These are phyloP conservation scores for Phytophthora vignae DNA, from an alignment of 352 stramenopile genomes.

Conservation along the genomic window DNA sequence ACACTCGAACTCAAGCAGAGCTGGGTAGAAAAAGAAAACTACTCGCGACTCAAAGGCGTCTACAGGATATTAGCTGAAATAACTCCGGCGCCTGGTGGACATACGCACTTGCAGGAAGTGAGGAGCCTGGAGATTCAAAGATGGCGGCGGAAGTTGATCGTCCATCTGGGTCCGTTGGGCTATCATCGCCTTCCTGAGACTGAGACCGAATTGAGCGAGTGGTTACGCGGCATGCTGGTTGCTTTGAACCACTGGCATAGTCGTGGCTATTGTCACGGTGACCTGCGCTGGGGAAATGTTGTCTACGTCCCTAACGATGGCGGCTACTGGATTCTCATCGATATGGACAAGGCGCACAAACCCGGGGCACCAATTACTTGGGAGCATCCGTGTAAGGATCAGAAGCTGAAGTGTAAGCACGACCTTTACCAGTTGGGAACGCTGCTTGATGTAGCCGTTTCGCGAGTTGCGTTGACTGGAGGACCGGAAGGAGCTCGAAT, in stretches of 20 bases:
- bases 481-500: too few species aligned
- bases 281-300: background rate
- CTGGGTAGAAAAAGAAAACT: background rate
- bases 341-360: too few species aligned
- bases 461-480: too few species aligned
- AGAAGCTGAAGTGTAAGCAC: too few species aligned
- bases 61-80: background rate
- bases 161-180: background rate
- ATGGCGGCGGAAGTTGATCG: background rate
- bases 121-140: background rate
- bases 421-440: too few species aligned
- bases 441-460: too few species aligned
- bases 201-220: background rate
- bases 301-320: background rate
- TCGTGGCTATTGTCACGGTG: background rate
- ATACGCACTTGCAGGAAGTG: background rate
- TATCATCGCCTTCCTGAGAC: conserved; percentile 1
- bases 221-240: background rate
- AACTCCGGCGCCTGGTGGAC: background rate
- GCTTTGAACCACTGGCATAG: background rate
- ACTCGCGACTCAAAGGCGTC: background rate
- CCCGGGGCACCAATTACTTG: too few species aligned
- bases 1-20: too few species aligned
- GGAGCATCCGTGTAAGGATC: too few species aligned
- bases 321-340: background rate